Base-by-base conservation (phyloP, 352 stramenopile species). In the Peronosclerospora sorghi region DNA sequence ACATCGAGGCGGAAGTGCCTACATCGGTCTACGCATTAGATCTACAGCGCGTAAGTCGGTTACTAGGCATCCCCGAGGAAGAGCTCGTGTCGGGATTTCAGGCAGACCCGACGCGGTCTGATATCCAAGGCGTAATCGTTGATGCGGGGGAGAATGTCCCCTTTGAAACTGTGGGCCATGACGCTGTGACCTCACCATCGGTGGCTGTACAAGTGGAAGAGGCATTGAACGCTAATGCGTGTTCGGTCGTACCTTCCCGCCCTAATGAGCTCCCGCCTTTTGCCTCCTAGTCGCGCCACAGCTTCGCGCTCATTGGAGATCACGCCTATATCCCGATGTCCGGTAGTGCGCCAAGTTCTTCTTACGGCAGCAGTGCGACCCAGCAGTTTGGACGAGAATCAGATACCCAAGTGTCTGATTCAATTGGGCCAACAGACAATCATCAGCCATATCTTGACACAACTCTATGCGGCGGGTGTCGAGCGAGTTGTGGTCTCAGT, bases 401-500 rank as follows among this genome's bases (percentile, higher is more conserved):
- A 68, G 38, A 50, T 63, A 7, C 75, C 75, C 36, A 88, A 88
- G 48, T 84, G 73, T 35, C 64, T 88, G 18, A 84, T 88, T 62
- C 67, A 69, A 30, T 48, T 91, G 12, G 73, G 72, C 5, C 62
- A 68, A 13, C 73, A 86, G 46, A 77, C 73, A 12, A 77, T 91
- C 40, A 83, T 91, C 35, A 68, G 63, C 18, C 76, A 91, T 43
- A 85, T 85, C 47, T 51, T 88, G 15, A 83, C 75, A 23, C 78
- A 91, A 42, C 60, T 88, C 0, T 84, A 83, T 37, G 71, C 77
- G 21, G 73, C 79, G 0, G 71, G 74, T 28, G 65, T 88, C 7
- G 74, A 83, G 45, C 72, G 76, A 20, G 71, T 87, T n/a, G 78
- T 87, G 35, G 76, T 90, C 54, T 78, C 73, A 5, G 67, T 90